Percentiles rank a stretch among this genome's conserved stretches.
phyloP scores from a whole-genome alignment of 2,329 filamentous ascomycete species.

The Calonectria fujianensis region DNA sequence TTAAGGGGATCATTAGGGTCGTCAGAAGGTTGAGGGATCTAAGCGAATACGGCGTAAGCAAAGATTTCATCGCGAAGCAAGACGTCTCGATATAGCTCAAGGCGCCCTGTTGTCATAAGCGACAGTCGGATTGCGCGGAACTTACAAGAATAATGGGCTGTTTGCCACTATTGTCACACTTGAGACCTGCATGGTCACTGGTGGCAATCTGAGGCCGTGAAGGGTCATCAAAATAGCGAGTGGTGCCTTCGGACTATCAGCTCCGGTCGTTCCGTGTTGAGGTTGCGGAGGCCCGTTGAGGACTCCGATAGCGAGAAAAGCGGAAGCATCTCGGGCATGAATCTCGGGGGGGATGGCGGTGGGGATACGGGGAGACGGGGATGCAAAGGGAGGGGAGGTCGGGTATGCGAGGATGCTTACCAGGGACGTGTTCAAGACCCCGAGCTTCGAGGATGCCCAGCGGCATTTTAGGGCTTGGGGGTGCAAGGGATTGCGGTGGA shows the following conservation, averaged over 20 bases:
- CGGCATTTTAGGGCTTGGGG: constrained; percentile 56
- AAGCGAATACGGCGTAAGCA: constrained; percentile 40
- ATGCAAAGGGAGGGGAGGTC: constrained; percentile 24
- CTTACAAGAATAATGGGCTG: constrained; percentile 84
- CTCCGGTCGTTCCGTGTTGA: constrained; percentile 5
- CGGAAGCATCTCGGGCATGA: constrained; percentile 15
- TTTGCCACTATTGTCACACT: constrained; percentile 81
- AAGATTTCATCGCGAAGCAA: not conserved
- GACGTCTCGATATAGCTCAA: not conserved
- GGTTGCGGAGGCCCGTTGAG: not conserved
- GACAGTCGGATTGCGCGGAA: constrained; percentile 3
- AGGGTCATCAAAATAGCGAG: constrained; percentile 78
- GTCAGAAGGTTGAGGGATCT: constrained; percentile 88
- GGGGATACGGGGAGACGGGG: constrained; percentile 28
- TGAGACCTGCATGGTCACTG: constrained; percentile 72
- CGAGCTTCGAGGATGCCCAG: constrained; percentile 84
- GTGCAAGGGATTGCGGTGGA: constrained; percentile 30
- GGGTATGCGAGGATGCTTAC: constrained; percentile 65
- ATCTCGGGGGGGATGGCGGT: constrained; percentile 23
- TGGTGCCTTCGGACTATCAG: constrained; percentile 69
- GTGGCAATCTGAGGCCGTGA: constrained; percentile 66
- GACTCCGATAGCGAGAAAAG: constrained; percentile 22
- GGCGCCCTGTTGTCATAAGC: not conserved
- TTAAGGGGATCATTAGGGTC: constrained; percentile 91
- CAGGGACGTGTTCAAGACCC: constrained; percentile 82